These are phyloP conservation scores for Agaricus subrufescens DNA, from an alignment of 768 basidiomycete genomes.

Conservation along the genomic window DNA sequence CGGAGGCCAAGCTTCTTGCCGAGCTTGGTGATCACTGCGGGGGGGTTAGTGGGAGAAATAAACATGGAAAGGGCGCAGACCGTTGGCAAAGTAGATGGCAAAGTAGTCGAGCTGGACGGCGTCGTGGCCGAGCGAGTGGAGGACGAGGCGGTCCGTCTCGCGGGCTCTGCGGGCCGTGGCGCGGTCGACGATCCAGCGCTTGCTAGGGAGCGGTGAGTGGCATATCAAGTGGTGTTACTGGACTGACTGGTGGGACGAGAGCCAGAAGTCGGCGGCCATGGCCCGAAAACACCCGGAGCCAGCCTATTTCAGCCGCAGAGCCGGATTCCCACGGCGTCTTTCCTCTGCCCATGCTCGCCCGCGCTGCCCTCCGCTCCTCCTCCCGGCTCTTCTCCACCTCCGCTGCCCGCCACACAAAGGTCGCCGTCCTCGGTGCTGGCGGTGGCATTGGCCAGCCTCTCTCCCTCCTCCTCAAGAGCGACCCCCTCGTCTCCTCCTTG, in stretches of 20 bases:
- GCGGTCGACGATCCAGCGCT: conserved; percentile 88
- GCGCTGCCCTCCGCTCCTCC: conserved; percentile 45
- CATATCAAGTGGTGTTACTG: background rate
- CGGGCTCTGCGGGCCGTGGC: conserved; percentile 72
- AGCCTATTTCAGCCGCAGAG: background rate
- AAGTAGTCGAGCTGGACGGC: conserved; percentile 78
- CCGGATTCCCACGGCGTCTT: conserved; percentile 5
- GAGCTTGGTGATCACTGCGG: conserved; percentile 78
- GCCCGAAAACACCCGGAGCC: conserved; percentile 3
- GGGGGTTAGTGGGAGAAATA: background rate
- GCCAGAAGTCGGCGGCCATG: conserved; percentile 17
- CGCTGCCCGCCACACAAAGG: conserved; percentile 70
- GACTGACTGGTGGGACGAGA: conserved; percentile 10
- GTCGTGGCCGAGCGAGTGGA: conserved; percentile 57
- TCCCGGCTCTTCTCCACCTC: conserved; percentile 76
- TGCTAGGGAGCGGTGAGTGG: conserved; percentile 44
- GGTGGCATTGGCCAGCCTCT: conserved; percentile 99
- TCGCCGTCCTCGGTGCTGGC: conserved; percentile 95
- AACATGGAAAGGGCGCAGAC: conserved; percentile 32
- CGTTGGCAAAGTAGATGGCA: conserved; percentile 83
- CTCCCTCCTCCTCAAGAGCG: conserved; percentile 87
- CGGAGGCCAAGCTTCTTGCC: conserved; percentile 79
- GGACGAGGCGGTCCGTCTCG: conserved; percentile 54
- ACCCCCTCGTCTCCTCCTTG: conserved; percentile 84
- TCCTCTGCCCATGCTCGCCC: conserved; percentile 55